Percentiles rank a stretch among this genome's conserved stretches.
Evolutionary conservation across 345 rosid species (phyloP).

Genomic region (Dipteronia sinensis): DNA sequence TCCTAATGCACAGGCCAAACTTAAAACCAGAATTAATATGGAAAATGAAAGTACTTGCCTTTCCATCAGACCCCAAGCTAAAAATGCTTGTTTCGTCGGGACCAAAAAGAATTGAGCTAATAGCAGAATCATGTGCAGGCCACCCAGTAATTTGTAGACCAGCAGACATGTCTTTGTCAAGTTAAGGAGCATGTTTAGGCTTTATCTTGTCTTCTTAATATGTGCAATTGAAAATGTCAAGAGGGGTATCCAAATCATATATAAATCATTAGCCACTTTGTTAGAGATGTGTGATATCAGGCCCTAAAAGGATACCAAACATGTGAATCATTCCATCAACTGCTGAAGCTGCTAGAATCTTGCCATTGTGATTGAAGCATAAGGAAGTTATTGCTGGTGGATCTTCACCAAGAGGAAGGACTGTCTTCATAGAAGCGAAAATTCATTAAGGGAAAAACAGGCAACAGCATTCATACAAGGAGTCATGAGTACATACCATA

Average conservation of each 20-base stretch:
- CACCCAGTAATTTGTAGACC: constrained; percentile 77
- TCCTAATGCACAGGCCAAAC: not conserved
- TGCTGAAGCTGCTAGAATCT: constrained; percentile 77
- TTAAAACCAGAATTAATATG: not conserved
- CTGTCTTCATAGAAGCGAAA: constrained; percentile 61
- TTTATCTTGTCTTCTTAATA: not conserved
- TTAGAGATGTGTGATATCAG: not conserved
- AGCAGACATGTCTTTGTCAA: constrained; percentile 65
- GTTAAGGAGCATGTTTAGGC: constrained; percentile 40
- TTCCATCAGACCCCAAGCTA: constrained; percentile 71
- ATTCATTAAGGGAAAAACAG: constrained; percentile 29
- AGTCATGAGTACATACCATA: constrained; percentile 50
- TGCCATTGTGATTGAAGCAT: constrained; percentile 80
- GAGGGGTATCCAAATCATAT: not conserved
- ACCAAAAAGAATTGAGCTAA: constrained; percentile 69
- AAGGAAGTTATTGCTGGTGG: constrained; percentile 76
- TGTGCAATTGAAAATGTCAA: not conserved
- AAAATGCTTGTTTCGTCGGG: constrained; percentile 74
- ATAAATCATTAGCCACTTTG: not conserved
- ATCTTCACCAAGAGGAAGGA: constrained; percentile 83
- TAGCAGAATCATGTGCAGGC: constrained; percentile 80
- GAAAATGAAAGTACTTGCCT: constrained; percentile 35
- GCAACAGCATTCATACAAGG: constrained; percentile 13
- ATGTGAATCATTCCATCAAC: constrained; percentile 86
- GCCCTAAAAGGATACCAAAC: constrained; percentile 72